These are phyloP conservation scores for Xylariaceae sp. DNA, from an alignment of 2,329 filamentous ascomycete genomes.

Conservation along the genomic window DNA sequence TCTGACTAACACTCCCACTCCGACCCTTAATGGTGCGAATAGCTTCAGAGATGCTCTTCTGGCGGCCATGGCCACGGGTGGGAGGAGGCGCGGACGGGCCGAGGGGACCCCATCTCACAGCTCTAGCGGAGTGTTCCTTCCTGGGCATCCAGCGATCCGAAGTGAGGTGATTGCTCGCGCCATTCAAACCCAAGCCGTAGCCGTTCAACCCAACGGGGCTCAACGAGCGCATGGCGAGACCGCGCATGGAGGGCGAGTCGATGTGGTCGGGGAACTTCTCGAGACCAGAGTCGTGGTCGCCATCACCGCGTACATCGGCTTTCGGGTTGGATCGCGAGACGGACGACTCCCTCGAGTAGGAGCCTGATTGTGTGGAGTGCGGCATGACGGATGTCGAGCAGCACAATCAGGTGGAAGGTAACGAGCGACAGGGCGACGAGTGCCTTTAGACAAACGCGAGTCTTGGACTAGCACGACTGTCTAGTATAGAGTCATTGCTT, in stretches of 20 bases:
- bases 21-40: constrained; percentile 75
- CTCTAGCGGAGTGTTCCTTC: constrained; percentile 26
- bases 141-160: constrained; percentile 30
- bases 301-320: constrained; percentile 21
- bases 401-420: constrained; percentile 19
- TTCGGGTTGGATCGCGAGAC: constrained; percentile 28
- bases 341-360: constrained; percentile 30
- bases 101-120: constrained; percentile 27
- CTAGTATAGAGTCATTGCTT: constrained; percentile 26
- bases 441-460: constrained; percentile 16
- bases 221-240: constrained; percentile 22
- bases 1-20: constrained; percentile 83
- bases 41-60: constrained; percentile 89
- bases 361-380: constrained; percentile 31
- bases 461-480: constrained; percentile 11
- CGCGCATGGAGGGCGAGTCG: constrained; percentile 31
- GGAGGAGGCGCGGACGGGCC: constrained; percentile 24
- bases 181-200: constrained; percentile 30
- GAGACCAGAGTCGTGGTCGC: constrained; percentile 26
- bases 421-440: constrained; percentile 27
- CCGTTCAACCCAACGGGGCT: constrained; percentile 28
- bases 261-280: constrained; percentile 35
- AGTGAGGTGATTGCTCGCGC: constrained; percentile 23
- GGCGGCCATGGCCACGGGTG: constrained; percentile 40
- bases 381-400: constrained; percentile 24